Evolutionary conservation across 257 asterid species (phyloP).

Genomic region (Nicotiana noctiflora): DNA sequence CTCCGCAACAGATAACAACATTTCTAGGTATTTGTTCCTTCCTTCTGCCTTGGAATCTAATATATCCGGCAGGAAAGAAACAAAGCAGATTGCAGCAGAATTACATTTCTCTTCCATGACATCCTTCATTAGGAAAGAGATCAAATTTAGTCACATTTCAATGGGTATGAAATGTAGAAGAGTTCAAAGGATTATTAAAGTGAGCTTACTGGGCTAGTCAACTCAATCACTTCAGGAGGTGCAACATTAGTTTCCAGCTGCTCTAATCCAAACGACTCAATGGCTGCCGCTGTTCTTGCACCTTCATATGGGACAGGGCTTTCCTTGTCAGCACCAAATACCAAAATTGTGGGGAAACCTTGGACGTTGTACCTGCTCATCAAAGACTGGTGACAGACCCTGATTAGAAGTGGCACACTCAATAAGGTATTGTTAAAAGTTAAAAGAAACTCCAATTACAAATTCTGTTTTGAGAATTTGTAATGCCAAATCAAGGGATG

Average conservation of each 20-base stretch:
- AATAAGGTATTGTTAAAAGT: background rate
- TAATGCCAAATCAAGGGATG: background rate
- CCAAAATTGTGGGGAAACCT: conserved; percentile 98
- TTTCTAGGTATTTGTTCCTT: conserved; percentile 69
- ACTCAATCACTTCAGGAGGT: conserved; percentile 91
- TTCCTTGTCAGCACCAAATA: conserved; percentile 90
- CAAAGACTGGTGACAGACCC: conserved; percentile 64
- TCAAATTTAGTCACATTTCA: background rate
- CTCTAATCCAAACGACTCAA: conserved; percentile 82
- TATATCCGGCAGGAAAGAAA: conserved; percentile 86
- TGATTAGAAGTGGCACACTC: conserved; percentile 27
- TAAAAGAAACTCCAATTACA: background rate
- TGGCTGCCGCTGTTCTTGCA: conserved; percentile 84
- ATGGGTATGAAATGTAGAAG: background rate
- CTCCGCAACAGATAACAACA: conserved; percentile 73
- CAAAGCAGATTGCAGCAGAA: conserved; percentile 85
- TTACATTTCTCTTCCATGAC: conserved; percentile 90
- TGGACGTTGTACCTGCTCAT: conserved; percentile 94
- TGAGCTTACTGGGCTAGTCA: conserved; percentile 74
- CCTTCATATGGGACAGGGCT: conserved; percentile 80
- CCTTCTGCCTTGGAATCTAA: conserved; percentile 95
- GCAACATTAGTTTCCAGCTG: conserved; percentile 75
- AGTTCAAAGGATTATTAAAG: background rate
- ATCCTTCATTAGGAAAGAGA: conserved; percentile 36
- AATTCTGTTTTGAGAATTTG: background rate